A percentile compares a stretch with the other conserved stretches of the same genome.
Evolutionary conservation across 2,329 filamentous ascomycete species (phyloP).

Genomic region (Emydomyces testavorans): DNA sequence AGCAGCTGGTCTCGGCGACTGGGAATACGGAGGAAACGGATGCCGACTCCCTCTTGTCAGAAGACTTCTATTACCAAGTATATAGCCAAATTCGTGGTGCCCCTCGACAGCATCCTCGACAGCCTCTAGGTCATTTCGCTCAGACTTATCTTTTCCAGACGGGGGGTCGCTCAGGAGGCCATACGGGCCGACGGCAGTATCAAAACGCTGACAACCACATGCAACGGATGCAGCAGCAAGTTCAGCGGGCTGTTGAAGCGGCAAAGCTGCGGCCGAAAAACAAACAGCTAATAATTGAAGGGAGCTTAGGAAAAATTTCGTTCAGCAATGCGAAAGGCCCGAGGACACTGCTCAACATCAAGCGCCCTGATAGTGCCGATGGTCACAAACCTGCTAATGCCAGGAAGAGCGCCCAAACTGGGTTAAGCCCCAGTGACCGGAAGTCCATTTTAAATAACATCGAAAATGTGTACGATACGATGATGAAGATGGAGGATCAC

Average conservation of each 20-base stretch:
- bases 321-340: slow-evolving; percentile 98
- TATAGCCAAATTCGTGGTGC: slow-evolving; percentile 87
- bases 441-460: slow-evolving; percentile 78
- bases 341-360: slow-evolving; percentile 88
- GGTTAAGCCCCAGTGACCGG: slow-evolving; percentile 56
- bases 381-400: slow-evolving; percentile 40
- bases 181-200: slow-evolving; percentile 56
- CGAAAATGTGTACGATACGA: slow-evolving; percentile 71
- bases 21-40: slow-evolving; percentile 73
- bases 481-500: slow-evolving; percentile 93
- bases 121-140: slow-evolving; percentile 89
- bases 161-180: slow-evolving; percentile 63
- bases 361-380: slow-evolving; percentile 61
- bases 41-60: slow-evolving; percentile 66
- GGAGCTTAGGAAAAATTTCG: slow-evolving; percentile 92
- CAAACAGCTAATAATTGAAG: slow-evolving; percentile 90
- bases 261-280: slow-evolving; percentile 97
- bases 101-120: slow-evolving; percentile 78
- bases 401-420: slow-evolving; percentile 36
- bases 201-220: slow-evolving; percentile 91
- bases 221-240: slow-evolving; percentile 98
- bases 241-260: slow-evolving; percentile 90
- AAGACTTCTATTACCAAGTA: slow-evolving; percentile 98
- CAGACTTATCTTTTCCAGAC: slow-evolving; percentile 97
- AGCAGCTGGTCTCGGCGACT: slow-evolving; percentile 86